phyloP scores from a whole-genome alignment of 257 asterid genomes.

The Capsicum rhomboideum region DNA sequence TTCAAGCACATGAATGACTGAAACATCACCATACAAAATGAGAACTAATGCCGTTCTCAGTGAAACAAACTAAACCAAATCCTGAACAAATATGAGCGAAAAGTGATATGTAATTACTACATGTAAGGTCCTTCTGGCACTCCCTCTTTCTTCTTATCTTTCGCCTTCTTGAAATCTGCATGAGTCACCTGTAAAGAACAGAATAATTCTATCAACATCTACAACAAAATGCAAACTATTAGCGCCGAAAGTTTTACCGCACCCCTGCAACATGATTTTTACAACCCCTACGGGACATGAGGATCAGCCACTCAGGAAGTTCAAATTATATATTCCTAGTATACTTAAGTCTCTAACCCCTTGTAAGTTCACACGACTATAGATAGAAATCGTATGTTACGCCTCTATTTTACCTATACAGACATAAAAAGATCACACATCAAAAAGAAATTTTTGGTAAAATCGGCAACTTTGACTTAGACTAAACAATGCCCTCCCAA shows the following conservation, averaged over 20 bases:
- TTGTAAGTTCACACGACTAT: not conserved
- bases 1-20: not conserved
- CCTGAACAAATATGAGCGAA: not conserved
- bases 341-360: not conserved
- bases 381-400: not conserved
- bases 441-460: too few species aligned
- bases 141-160: constrained; percentile 52
- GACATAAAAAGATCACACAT: not conserved
- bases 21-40: constrained; percentile 1
- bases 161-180: constrained; percentile 47
- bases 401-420: not conserved
- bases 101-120: constrained; percentile 1
- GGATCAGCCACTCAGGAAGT: not conserved
- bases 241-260: not conserved
- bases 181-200: constrained; percentile 23
- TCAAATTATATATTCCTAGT: not conserved
- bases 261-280: not conserved
- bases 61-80: not conserved
- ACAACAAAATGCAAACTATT: not conserved
- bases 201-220: not conserved
- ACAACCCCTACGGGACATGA: too few species aligned
- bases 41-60: not conserved
- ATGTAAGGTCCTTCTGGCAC: constrained; percentile 50
- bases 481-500: too few species aligned
- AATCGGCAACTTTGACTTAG: not conserved